Evolutionary conservation across 805 yeast genomes (phyloP), one percentile per base, ranked within the genome.

Genomic region (Candida alai): DNA sequence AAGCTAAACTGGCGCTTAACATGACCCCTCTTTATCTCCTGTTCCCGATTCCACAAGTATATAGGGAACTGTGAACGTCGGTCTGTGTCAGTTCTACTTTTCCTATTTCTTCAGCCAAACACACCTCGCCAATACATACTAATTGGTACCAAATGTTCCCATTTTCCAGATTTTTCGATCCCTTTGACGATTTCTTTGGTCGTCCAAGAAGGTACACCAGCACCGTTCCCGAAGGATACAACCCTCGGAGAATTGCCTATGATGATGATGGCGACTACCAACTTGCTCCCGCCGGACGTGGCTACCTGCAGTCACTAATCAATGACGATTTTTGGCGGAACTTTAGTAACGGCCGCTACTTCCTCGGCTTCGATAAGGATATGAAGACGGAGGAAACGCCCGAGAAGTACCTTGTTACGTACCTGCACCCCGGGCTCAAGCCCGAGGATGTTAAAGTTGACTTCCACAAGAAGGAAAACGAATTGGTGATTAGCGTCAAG

Each of bases 391-490:
- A 39, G 9, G 62, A 56, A 40, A 50, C 46, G 31, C 17, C 47
- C 16, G 54, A 49, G 29, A 45, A 47, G 26, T 56, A 56, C 34
- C 15, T 48, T 12, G 51, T 56, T 24, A 25, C 39, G 2, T 37
- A 35, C 22, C 39, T 31, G 11, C 49, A 44, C 17, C 41, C 42
- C 26, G 8, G n/a, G 5, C 38, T 50, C 19, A 34, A 42, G 7
- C 37, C 44, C 29, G 48, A 49, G 20, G 49, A 48, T 29, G 44
- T 54, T 25, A 47, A 43, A 21, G 42, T 55, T 32, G 56, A 56
- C 28, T 48, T 44, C 40, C 42, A 42, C 28, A 53, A 48, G 30
- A 40, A 42, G 18, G 51, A 47, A 17, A 54, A 56, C 30, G 48
- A 45, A 38, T 43, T 56, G 32, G 43, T 43, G n/a, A 40, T 55